Evolutionary conservation across 805 yeast species (phyloP), one percentile per base, ranked within the genome.

Genomic region (Pichia scutulata): DNA sequence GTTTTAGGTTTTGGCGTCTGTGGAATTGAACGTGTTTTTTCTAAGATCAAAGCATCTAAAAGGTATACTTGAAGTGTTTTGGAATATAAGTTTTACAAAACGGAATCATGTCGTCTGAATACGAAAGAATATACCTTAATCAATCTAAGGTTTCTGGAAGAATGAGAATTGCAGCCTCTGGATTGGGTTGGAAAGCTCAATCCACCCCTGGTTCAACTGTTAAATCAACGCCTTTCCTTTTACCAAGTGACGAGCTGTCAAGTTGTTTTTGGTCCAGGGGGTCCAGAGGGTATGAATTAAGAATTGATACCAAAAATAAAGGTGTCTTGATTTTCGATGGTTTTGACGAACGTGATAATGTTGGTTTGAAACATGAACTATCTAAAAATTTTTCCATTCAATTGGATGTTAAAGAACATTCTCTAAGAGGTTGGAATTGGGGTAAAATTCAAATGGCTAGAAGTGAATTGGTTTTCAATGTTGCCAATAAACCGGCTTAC

Each of bases 401-500:
- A 50, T 74, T 93, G 52, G 98, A 93, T 59, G 84, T 78, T 55
- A 81, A 76, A 60, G 98, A 92, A 60, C 99, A 93, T 68, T 86
- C 97, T 5, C 72, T 93, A 56, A 80, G 97, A 70, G 99, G 99
- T 30, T 93, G 99, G 99, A 93, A 93, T 69, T 93, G 99, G 99
- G 99, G 99, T 49, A 82, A 84, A 56, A 76, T 92, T 16, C 96
- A 90, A 65, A 79, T 93, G 64, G 96, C 95, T 21, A 80, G 96
- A 66, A 87, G 89, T 59, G 99, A 93, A 67, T 73, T 93, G 66
- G 80, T 88, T 26, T 90, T 93, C 69, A 81, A 82, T 51, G 82
- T 90, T 22, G 86, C 86, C 62, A 89, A 89, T 58, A 84, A 86
- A 60, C 98, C 99, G 3, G 80, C 84, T 13, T 92, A 92, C 66